These are phyloP conservation scores for Chaetomiaceae sp. DNA, from an alignment of 2,329 filamentous ascomycete species.

Conservation along the genomic window DNA sequence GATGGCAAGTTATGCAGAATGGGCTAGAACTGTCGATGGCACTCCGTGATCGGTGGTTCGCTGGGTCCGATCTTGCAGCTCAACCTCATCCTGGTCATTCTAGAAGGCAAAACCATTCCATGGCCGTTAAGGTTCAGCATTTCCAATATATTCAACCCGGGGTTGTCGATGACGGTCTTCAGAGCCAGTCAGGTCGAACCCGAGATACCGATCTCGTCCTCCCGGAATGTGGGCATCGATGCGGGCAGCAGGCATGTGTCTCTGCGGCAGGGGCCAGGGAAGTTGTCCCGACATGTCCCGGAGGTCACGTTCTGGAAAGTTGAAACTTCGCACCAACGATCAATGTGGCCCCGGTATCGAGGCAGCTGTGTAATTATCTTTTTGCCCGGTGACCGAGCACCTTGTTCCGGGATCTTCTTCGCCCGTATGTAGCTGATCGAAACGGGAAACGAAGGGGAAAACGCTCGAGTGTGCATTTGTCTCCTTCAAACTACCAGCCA, in stretches of 20 bases:
- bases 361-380: no score
- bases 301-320: no score
- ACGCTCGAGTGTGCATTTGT: not conserved
- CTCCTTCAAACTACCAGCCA: no score
- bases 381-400: not conserved
- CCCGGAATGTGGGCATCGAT: no score
- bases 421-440: constrained; percentile 13
- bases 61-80: not conserved
- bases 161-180: no score
- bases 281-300: no score
- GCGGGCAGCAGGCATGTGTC: no score
- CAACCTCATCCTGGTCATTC: not conserved
- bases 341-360: no score
- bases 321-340: no score
- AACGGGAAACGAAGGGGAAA: constrained; percentile 4
- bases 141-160: not conserved
- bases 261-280: no score
- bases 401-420: constrained; percentile 6
- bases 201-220: no score
- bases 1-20: not conserved
- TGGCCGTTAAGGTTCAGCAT: not conserved
- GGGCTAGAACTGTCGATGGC: not conserved
- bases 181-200: no score
- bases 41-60: not conserved
- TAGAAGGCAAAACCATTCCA: not conserved